Conservation (phyloP, 768 basidiomycete genomes). For the Mycena pura region DNA sequence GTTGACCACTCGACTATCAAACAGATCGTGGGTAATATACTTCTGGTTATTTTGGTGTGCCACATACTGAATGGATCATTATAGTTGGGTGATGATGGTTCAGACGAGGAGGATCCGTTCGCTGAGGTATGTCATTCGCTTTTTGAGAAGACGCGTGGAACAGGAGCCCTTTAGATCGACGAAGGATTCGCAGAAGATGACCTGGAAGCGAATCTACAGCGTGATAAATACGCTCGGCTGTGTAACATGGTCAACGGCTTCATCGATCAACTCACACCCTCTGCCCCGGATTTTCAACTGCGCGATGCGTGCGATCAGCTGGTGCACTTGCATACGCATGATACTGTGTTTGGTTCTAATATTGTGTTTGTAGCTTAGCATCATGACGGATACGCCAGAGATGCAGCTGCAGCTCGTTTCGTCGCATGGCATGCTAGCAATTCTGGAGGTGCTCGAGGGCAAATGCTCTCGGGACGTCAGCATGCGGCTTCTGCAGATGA, state of each 20-base stretch:
- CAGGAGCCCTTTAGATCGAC: conserved; percentile 73
- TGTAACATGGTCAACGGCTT: conserved; percentile 82
- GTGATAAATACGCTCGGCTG: conserved; percentile 92
- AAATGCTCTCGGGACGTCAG: conserved; percentile 86
- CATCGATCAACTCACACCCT: conserved; percentile 85
- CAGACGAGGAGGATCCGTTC: conserved; percentile 95
- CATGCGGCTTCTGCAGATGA: conserved; percentile 83
- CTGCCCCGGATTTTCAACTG: conserved; percentile 82
- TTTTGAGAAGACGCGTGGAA: not conserved
- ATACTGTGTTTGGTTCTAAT: not conserved
- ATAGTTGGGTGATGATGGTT: conserved; percentile 79
- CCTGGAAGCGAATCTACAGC: conserved; percentile 87
- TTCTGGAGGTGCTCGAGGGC: conserved; percentile 91
- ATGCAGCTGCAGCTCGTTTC: conserved; percentile 89
- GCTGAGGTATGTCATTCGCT: conserved; percentile 68
- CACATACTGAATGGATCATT: conserved; percentile 4
- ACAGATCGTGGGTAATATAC: conserved; percentile 81
- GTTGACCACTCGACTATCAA: conserved; percentile 85
- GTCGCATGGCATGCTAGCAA: conserved; percentile 93
- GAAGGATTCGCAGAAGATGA: conserved; percentile 93
- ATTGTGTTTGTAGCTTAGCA: conserved; percentile 60
- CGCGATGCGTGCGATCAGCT: conserved; percentile 88
- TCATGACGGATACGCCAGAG: conserved; percentile 82
- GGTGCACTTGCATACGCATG: conserved; percentile 50
- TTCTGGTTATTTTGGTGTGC: not conserved